A percentile compares a stretch with the other conserved stretches of the same genome.
Evolutionary conservation across 805 yeast species (phyloP).

Genomic region (Barnettozyma populi): DNA sequence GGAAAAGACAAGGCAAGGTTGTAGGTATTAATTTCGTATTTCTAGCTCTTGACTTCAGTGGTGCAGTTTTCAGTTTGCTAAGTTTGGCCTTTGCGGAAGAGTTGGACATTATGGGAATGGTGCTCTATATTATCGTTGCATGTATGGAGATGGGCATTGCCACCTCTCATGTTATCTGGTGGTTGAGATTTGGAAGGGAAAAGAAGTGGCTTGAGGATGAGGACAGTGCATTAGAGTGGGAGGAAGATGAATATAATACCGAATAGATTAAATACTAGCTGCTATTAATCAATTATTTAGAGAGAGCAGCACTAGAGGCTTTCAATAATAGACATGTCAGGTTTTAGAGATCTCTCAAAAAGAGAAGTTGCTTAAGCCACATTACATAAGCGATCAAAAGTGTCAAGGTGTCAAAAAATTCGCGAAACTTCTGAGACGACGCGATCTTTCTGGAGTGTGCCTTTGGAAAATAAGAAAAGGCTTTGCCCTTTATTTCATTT

Average conservation of each 20-base stretch:
- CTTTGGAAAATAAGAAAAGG: background rate
- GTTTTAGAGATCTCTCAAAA: background rate
- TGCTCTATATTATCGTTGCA: constrained; percentile 69
- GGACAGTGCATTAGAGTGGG: constrained; percentile 5
- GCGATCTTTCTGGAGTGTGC: background rate
- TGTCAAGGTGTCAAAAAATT: background rate
- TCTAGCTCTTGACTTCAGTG: constrained; percentile 66
- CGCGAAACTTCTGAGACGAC: background rate
- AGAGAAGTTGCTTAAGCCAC: background rate
- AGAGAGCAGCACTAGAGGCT: too few relatives aligned
- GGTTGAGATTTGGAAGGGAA: constrained; percentile 34
- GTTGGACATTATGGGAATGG: constrained; percentile 73
- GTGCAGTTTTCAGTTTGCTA: constrained; percentile 74
- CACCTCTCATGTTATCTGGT: constrained; percentile 67
- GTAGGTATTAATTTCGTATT: constrained; percentile 86
- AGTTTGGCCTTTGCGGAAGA: constrained; percentile 60
- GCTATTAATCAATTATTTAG: too few relatives aligned
- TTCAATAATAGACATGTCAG: too few relatives aligned
- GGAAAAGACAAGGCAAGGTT: constrained; percentile 75
- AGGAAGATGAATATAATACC: background rate
- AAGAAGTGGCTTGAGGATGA: constrained; percentile 1
- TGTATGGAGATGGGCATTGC: constrained; percentile 75
- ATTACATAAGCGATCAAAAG: background rate
- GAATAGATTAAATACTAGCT: too few relatives aligned
- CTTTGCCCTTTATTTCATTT: background rate